These are phyloP conservation scores for Hygrophorus pudorinus DNA, from an alignment of 768 basidiomycete species.

Conservation along the genomic window DNA sequence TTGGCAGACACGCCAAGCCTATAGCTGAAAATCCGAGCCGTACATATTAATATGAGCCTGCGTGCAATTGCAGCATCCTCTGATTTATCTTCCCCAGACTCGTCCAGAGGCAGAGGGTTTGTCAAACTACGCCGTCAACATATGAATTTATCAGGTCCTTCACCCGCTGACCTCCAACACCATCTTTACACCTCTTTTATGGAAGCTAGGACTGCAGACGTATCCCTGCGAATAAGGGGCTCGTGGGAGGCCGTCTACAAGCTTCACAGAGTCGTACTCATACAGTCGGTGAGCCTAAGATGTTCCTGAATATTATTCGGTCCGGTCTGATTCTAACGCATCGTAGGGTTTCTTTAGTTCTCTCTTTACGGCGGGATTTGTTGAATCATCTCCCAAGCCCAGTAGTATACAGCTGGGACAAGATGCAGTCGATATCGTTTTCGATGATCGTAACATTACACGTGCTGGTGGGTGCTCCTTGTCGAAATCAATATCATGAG, in stretches of 20 bases:
- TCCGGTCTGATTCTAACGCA: background rate
- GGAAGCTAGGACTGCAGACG: conserved; percentile 64
- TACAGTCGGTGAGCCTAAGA: conserved; percentile 59
- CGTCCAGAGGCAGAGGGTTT: too few relatives aligned
- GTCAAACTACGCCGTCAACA: too few relatives aligned
- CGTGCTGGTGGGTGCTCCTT: conserved; percentile 54
- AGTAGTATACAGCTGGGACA: conserved; percentile 18
- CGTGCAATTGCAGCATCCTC: too few relatives aligned
- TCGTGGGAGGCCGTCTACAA: conserved; percentile 65
- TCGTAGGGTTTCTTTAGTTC: conserved; percentile 78
- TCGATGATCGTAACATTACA: conserved; percentile 85
- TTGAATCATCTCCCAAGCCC: conserved; percentile 41
- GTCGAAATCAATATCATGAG: background rate
- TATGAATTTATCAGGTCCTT: conserved; percentile 33
- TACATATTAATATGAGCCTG: too few relatives aligned
- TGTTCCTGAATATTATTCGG: background rate
- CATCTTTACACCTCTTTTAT: conserved; percentile 75
- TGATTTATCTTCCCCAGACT: too few relatives aligned
- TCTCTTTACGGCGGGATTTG: conserved; percentile 75
- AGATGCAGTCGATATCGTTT: conserved; percentile 58
- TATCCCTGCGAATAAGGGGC: conserved; percentile 58
- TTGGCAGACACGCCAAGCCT: background rate
- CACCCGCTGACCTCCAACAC: conserved; percentile 50
- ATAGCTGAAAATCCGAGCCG: background rate
- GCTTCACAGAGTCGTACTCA: conserved; percentile 78